Percentiles rank a stretch among this genome's conserved stretches.
Evolutionary conservation across 768 basidiomycete species (phyloP).

Genomic region (Leucosporidium creatinivorum): DNA sequence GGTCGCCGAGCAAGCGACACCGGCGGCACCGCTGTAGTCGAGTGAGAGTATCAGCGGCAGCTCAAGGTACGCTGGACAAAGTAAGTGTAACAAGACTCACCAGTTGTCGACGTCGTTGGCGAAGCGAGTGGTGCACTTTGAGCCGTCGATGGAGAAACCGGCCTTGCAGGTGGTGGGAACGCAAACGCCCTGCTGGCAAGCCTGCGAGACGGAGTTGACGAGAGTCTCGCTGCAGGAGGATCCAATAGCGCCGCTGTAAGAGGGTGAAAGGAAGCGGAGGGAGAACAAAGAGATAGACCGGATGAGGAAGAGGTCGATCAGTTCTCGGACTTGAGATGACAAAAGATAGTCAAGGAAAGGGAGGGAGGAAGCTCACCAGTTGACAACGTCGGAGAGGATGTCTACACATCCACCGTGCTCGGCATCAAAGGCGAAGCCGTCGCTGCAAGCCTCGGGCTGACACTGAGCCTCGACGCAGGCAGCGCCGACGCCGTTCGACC

Average conservation of each 20-base stretch:
- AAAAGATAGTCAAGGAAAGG: no score
- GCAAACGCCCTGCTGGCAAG: not conserved
- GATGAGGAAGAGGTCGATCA: no score
- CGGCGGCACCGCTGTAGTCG: constrained; percentile 6
- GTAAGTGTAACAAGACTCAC: no score
- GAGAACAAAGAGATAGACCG: no score
- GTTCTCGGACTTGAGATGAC: no score
- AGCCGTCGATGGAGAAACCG: not conserved
- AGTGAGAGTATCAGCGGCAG: constrained; percentile 1
- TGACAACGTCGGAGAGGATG: not conserved
- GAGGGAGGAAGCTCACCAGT: constrained; percentile 11
- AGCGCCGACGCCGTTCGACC: constrained; percentile 12
- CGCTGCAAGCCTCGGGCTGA: constrained; percentile 8
- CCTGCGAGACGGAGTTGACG: no score
- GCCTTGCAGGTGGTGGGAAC: not conserved
- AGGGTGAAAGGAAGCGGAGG: not conserved
- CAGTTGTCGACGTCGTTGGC: constrained; percentile 17
- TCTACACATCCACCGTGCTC: constrained; percentile 7
- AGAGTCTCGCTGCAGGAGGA: no score
- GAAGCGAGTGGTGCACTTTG: not conserved
- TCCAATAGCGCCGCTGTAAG: not conserved
- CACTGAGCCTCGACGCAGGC: constrained; percentile 12
- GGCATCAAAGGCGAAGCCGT: constrained; percentile 10
- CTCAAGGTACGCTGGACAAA: no score
- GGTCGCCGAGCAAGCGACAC: constrained; percentile 5